Evolutionary conservation across 768 basidiomycete genomes (phyloP), one percentile per base, ranked within the genome.

Genomic region (Lyophyllum shimeji): DNA sequence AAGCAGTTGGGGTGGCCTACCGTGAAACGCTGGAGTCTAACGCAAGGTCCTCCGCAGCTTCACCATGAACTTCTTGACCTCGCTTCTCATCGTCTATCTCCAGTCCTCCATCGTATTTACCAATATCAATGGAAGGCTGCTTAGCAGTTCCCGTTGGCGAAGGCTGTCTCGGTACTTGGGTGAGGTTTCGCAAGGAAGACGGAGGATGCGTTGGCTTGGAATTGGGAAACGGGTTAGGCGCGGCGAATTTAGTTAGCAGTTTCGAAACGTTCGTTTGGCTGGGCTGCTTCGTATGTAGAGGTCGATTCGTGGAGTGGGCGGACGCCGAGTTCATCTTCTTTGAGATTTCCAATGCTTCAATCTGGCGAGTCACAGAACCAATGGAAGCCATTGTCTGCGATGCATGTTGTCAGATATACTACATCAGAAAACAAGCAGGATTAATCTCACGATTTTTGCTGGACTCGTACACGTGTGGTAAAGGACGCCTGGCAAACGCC

Each of bases 101-200:
- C n/a, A 98, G 82, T 2, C 95, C 95, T n/a, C 95, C 95, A 60
- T 99, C 96, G 69, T 99, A 99, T 45, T 76, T 81, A 25, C 96
- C 95, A 31, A 97, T 93, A 64, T 93, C 92, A 39, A 93, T 70
- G 9, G 69, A 57, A 6, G 70, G 57, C 43, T 74, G 74, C 23
- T 71, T 65, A 18, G 60, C 65, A 25, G 61, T 31, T 29, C 31
- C 46, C 7, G 67, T 64, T 20, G 52, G 64, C 15, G 46, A 66
- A 62, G 17, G 67, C 56, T 54, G 67, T 39, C 48, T 43, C 18
- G 61, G 43, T 31, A 56, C 39, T 52, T 61, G 50, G 3, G 67
- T 59, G 25, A 72, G 77, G 63, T 78, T 71, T 65, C 79, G 75
- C 53, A 79, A 70, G 24, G 79, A 75, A 45, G 74, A 82, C 29